Evolutionary conservation across 306 rosid species (phyloP), one percentile per base, ranked within the genome.

Genomic region (Canavalia gladiata): DNA sequence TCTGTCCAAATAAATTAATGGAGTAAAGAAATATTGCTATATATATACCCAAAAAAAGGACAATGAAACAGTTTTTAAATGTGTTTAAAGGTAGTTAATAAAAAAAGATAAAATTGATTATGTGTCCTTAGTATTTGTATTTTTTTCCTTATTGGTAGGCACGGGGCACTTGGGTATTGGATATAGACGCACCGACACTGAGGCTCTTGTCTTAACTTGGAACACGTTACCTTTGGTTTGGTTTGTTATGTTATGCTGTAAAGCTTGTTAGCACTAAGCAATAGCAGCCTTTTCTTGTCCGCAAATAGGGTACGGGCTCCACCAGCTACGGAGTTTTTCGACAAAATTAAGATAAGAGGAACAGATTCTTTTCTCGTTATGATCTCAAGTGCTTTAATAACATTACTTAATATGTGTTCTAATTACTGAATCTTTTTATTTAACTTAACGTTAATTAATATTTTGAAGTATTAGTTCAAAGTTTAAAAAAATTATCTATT

Each of bases 301-400:
- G 8, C 37, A 42, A 43, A 45, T 18, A 45, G 0, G 30, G 2
- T 1, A 0, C 2, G 1, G 73, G 37, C 54, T 2, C 73, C 55
- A 68, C 73, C 56, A 68, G 4, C 54, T 12, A 12, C 30, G 77
- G 47, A 35, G 87, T 84, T 90, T 41, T 84, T 91, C 86, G 70
- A 64, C 49, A 64, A 64, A 13, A 12, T 64, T 64, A 64, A 64
- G 70, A 64, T 64, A 63, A 34, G 5, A 34, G 7, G 8, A 2
- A 5, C 5, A 1, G 35, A 0, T 64, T n/a, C 7, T 39, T 64
- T 63, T 12, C 25, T 1, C 8, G 2, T 57, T 29, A 57, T 28
- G 5, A 57, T 57, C 46, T 9, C 65, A 29, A 58, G 4, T 29
- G 37, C 39, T 57, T 57, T 57, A 57, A 57, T 5, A 4, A 3